Percentiles rank a stretch among this genome's conserved stretches.
Conservation (phyloP, 495 filamentous ascomycete species). For the Penicillium roqueforti region DNA sequence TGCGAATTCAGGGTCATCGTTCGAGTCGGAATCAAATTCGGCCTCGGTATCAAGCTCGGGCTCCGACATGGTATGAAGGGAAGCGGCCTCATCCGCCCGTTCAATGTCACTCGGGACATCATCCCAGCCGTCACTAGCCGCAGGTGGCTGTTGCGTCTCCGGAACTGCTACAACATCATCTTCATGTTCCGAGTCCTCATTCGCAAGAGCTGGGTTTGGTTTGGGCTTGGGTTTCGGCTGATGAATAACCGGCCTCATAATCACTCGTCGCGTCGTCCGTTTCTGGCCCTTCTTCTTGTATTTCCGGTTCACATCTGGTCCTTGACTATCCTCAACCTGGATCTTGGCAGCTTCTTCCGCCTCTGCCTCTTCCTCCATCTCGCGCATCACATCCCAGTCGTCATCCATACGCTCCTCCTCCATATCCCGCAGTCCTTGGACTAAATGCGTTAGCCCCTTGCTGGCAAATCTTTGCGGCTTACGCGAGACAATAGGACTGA, state of each 20-base stretch:
- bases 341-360: conserved; percentile 33
- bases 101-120: conserved; percentile 18
- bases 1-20: conserved; percentile 32
- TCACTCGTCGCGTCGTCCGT: conserved; percentile 72
- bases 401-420: conserved; percentile 75
- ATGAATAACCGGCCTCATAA: conserved; percentile 57
- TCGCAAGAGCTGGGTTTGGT: conserved; percentile 18
- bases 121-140: conserved; percentile 4
- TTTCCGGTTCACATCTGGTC: conserved; percentile 49
- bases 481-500: conserved; percentile 48
- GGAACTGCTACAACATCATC: conserved; percentile 31
- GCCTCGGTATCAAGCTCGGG: conserved; percentile 25
- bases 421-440: conserved; percentile 71
- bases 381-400: conserved; percentile 74
- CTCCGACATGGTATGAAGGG: conserved; percentile 34
- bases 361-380: conserved; percentile 62
- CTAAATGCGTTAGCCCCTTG: conserved; percentile 71
- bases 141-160: conserved; percentile 30
- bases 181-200: conserved; percentile 26
- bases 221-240: conserved; percentile 34
- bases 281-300: conserved; percentile 96
- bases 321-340: conserved; percentile 62
- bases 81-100: conserved; percentile 23
- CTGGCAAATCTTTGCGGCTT: conserved; percentile 63
- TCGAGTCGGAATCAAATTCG: conserved; percentile 24